Base-by-base conservation (phyloP, 768 basidiomycete genomes). In the Leccinum broughii region DNA sequence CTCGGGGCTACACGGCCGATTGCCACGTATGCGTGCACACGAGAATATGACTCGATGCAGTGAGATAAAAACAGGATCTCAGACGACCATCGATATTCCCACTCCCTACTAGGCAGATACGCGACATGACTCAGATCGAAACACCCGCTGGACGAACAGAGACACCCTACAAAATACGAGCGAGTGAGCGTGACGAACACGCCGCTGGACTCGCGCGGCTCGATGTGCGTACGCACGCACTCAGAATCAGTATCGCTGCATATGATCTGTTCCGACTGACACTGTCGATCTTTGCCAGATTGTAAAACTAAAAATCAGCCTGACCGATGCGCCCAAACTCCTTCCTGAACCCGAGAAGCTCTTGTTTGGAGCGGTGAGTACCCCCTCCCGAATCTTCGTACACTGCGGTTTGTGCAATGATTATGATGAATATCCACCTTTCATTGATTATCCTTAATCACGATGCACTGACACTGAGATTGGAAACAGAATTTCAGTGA, bases 351-450 rank as follows among this genome's bases (percentile, higher is more conserved):
- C 79, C 0, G 79, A 84, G 37, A 72, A 76, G 7, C 71, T 89
- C 41, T 70, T 68, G 1, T 90, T 89, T 53, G 89, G 90, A 17
- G 75, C 80, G 75, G 87, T 85, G 62, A 59, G 78, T 71, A 15
- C 14, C 32, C 32, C 13, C 51, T n/a, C 28, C 22, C 30, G 8
- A 48, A 6, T 22, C 20, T 11, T 13, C 11, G 22, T 48, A 50
- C 15, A 20, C 15, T 26, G 24, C 4, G 4, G 24, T 50, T 2
- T 50, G 14, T 13, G 24, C 24, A 26, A 13, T 30, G 22, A 37
- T 13, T 7, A 26, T 10, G 35, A 37, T 37, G 14, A n/a, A 11
- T 4, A 30, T 32, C 24, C 11, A 54, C 17, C 26, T n/a, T 35
- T 37, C 30, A 15, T 26, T n/a, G 24, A 35, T n/a, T 41, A 3